Conservation (phyloP, 257 asterid genomes). For the Voacanga thouarsii region DNA sequence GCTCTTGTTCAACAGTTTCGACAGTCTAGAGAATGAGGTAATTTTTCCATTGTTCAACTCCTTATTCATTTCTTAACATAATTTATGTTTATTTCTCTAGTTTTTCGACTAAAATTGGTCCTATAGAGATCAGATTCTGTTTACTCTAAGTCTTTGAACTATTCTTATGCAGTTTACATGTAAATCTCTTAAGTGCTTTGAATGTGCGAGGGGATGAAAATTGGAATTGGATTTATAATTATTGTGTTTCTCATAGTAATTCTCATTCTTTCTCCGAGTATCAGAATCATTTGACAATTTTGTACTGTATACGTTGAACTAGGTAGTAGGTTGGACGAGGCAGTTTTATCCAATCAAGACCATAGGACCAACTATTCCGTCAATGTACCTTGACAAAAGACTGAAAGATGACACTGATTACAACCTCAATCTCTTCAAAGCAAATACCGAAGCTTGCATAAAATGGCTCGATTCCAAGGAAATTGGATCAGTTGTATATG, state of each 20-base stretch:
- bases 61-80: neutral
- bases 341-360: constrained; percentile 19
- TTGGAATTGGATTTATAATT: too few species aligned
- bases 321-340: constrained; percentile 23
- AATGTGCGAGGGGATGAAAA: too few species aligned
- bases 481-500: constrained; percentile 19
- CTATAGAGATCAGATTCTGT: too few species aligned
- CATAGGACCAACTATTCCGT: constrained; percentile 25
- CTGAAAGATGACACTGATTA: constrained; percentile 21
- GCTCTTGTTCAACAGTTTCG: constrained; percentile 60
- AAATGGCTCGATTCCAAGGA: constrained; percentile 22
- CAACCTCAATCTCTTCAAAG: constrained; percentile 17
- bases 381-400: constrained; percentile 19
- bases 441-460: constrained; percentile 5
- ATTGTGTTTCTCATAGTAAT: too few species aligned
- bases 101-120: too few species aligned
- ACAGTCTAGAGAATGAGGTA: constrained; percentile 54
- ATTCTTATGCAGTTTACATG: too few species aligned
- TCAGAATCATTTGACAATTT: neutral
- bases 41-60: too few species aligned
- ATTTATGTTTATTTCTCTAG: neutral
- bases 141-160: too few species aligned
- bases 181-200: too few species aligned
- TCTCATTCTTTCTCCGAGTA: too few species aligned
- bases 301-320: neutral